Evolutionary conservation across 805 yeast genomes (phyloP), one percentile per base, ranked within the genome.

Genomic region (Schwanniomyces pseudopolymorphus): DNA sequence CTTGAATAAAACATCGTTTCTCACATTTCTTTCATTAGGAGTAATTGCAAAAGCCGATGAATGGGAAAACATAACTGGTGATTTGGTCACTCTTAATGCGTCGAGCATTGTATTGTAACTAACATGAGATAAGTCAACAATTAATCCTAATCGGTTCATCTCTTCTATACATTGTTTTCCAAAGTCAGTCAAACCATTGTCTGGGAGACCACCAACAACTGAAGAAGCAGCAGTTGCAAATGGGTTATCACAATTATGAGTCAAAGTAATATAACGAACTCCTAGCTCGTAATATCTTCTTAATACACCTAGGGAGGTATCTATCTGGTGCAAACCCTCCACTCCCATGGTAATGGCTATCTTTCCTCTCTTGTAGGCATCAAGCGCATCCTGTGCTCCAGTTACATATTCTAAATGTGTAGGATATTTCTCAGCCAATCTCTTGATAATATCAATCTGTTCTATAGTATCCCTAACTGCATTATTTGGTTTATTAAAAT

Each of bases 211-310:
- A 16, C 68, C 79, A 14, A 75, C 52, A 4, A 72, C 67, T 0
- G 79, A 67, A 4, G 77, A 66, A 6, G 82, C 81, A 10, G 83
- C 79, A 11, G 81, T 77, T 2, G 83, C 82, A 59, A 77, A 79
- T 4, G 83, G 81, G 49, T 79, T 79, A 51, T 78, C 81, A 59
- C 83, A 77, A 54, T 78, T 78, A 48, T 78, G 83, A 0, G 83
- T 78, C 43, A 79, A 56, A 0, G 83, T 79, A 36, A 77, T 72
- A 55, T 79, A 79, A 28, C 82, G 53, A n/a, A 78, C 80, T 11
- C 83, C 83, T 26, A 79, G 50, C 5, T 74, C 78, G 51, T 58
- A 72, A 54, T 74, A 79, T 53, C 69, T 75, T 53, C 84, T 65
- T 24, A 79, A 60, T 14, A 76, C 79, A 13, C 72, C 81, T 13